Base-by-base conservation (phyloP, 1,139 yeast species). In the Lodderomyces parapsilosis region DNA sequence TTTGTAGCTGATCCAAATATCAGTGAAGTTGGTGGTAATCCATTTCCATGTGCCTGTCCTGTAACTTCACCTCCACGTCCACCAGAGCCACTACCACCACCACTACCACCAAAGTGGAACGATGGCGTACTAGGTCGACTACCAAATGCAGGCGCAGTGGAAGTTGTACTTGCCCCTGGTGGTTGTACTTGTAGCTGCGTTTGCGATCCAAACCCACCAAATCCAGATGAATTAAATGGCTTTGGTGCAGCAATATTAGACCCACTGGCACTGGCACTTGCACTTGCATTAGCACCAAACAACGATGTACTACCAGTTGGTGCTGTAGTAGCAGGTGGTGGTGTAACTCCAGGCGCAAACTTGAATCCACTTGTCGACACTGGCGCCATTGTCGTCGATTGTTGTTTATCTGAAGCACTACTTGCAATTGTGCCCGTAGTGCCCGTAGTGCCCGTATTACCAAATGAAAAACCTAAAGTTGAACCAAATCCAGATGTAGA, bases 341-440 rank as follows among this genome's bases (percentile, higher is more conserved):
- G 47, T 4, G 43, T 41, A 4, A 45, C 41, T 8, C 54, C 54
- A 15, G 49, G 39, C 14, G 54, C 53, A 43, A 50, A 50, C 34
- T 46, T 40, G 30, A 50, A 50, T 6, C 36, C 36, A n/a, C 42
- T 38, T 28, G 39, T 17, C 20, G 39, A n/a, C n/a, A n/a, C n/a
- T n/a, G n/a, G n/a, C n/a, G n/a, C n/a, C n/a, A n/a, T 20, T 6
- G 37, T 11, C 19, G 45, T 11, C 5, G 44, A 6, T 11, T 41
- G 38, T 4, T 38, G 24, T 6, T 27, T 13, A n/a, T 43, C 25
- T 11, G 40, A 25, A 5, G 40, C 17, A 6, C 27, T 15, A 11
- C 19, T 22, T 11, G 38, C 4, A 30, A 38, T 30, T 19, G 37
- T 20, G 6, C 13, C 36, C 9, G 39, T 30, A 23, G 37, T 20